A percentile compares a stretch with the other conserved stretches of the same genome.
Evolutionary conservation across 495 filamentous ascomycete species (phyloP).

Genomic region (Neurospora sp.): DNA sequence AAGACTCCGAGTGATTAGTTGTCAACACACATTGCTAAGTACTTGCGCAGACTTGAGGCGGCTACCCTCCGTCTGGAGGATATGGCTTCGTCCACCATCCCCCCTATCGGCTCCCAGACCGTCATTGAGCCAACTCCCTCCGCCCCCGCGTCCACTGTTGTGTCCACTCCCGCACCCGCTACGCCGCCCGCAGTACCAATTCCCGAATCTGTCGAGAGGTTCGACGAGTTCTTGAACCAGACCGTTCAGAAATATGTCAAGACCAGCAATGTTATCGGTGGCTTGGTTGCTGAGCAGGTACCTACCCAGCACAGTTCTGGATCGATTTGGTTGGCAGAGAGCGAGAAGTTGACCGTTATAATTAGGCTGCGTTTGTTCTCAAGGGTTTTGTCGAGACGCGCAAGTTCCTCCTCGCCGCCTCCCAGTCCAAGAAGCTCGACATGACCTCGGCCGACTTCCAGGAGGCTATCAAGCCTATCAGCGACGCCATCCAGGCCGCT

Average conservation of each 20-base stretch:
- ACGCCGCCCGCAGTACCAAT: constrained; percentile 44
- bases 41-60: constrained; percentile 77
- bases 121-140: constrained; percentile 13
- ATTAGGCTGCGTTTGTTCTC: constrained; percentile 29
- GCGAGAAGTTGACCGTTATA: not conserved
- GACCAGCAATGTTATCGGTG: constrained; percentile 66
- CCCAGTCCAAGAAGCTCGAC: constrained; percentile 86
- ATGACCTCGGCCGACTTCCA: constrained; percentile 48
- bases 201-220: constrained; percentile 73
- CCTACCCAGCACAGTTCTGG: not conserved
- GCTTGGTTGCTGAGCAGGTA: constrained; percentile 73
- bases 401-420: constrained; percentile 77
- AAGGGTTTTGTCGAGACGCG: constrained; percentile 68
- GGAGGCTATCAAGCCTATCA: constrained; percentile 63
- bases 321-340: not conserved
- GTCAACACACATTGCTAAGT: constrained; percentile 12
- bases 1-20: not conserved
- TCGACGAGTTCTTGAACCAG: constrained; percentile 65
- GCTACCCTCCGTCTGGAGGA: constrained; percentile 94
- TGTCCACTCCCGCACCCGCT: constrained; percentile 25
- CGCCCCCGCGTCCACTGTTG: constrained; percentile 11
- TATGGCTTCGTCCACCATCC: constrained; percentile 65
- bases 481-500: constrained; percentile 64
- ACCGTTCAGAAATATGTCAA: constrained; percentile 71
- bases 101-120: constrained; percentile 20